phyloP scores from a whole-genome alignment of 1,284 basidiomycete genomes.

The Cryptococcus sp. region DNA sequence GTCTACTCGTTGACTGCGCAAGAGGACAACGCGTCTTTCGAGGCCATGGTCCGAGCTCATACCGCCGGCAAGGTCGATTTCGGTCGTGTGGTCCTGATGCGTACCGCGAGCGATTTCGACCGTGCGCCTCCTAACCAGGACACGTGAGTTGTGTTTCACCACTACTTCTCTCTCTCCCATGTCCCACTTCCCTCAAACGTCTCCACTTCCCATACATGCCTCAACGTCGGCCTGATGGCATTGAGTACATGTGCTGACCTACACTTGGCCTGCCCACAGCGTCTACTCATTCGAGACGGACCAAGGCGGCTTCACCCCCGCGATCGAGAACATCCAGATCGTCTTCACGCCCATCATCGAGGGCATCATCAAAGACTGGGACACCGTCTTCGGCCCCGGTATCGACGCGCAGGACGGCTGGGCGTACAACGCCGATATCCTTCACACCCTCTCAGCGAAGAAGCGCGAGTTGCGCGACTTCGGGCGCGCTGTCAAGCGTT shows the following conservation, averaged over 20 bases:
- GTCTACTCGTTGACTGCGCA: slow-evolving; percentile 57
- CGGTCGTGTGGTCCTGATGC: slow-evolving; percentile 56
- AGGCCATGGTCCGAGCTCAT: slow-evolving; percentile 55
- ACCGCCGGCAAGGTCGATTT: slow-evolving; percentile 56
- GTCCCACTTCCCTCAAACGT: too few species aligned
- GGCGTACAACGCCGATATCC: slow-evolving; percentile 30
- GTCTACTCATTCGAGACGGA: slow-evolving; percentile 35
- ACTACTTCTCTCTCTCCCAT: not conserved
- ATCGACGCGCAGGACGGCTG: slow-evolving; percentile 38
- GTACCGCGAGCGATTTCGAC: slow-evolving; percentile 58
- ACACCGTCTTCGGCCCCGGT: slow-evolving; percentile 30
- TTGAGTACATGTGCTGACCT: not conserved
- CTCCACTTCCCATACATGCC: too few species aligned
- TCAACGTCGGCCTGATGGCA: not conserved
- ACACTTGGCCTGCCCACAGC: slow-evolving; percentile 9
- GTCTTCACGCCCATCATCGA: slow-evolving; percentile 44
- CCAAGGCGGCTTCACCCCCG: slow-evolving; percentile 43
- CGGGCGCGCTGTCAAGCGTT: slow-evolving; percentile 10
- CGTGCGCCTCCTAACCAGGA: slow-evolving; percentile 45
- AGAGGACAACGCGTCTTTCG: slow-evolving; percentile 59
- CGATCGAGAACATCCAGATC: slow-evolving; percentile 44
- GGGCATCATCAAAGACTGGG: slow-evolving; percentile 43
- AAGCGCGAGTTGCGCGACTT: slow-evolving; percentile 23
- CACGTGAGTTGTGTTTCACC: slow-evolving; percentile 17
- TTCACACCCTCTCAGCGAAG: slow-evolving; percentile 26